Percentiles rank a stretch among this genome's conserved stretches.
phyloP scores from a whole-genome alignment of 345 rosid genomes.

The Aegle marmelos region DNA sequence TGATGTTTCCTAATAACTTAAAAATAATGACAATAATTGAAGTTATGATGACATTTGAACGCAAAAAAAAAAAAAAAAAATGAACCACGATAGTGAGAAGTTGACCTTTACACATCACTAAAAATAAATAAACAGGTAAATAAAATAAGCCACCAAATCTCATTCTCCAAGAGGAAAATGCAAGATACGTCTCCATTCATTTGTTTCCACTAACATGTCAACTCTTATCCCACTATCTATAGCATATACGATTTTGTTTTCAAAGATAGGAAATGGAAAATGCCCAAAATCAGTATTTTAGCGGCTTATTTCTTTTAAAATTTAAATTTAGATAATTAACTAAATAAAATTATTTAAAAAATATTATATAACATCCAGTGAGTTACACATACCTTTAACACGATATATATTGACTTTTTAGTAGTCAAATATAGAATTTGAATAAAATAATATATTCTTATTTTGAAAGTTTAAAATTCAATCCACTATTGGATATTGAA shows the following conservation, averaged over 20 bases:
- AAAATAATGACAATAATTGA: not conserved
- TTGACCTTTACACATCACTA: not conserved
- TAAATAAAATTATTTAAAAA: too few relatives aligned
- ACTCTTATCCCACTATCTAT: constrained; percentile 18
- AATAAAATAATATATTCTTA: not conserved
- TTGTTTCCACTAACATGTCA: constrained; percentile 1
- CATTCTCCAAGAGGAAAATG: not conserved
- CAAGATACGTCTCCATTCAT: not conserved
- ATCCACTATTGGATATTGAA: constrained; percentile 3
- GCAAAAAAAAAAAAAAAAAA: not conserved
- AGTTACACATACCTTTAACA: constrained; percentile 3
- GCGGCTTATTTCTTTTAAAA: too few relatives aligned
- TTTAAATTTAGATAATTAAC: too few relatives aligned
- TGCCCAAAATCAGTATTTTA: too few relatives aligned
- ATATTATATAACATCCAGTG: too few relatives aligned
- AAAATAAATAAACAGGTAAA: not conserved
- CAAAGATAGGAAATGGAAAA: too few relatives aligned
- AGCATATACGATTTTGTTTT: not conserved
- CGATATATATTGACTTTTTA: not conserved
- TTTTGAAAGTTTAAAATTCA: not conserved
- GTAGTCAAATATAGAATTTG: not conserved
- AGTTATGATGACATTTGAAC: not conserved
- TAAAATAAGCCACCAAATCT: not conserved
- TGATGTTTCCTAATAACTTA: not conserved
- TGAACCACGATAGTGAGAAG: not conserved